A percentile compares a stretch with the other conserved stretches of the same genome.
These are phyloP conservation scores for Stagonosporopsis vannaccii DNA, from an alignment of 2,329 filamentous ascomycete species.

Conservation along the genomic window DNA sequence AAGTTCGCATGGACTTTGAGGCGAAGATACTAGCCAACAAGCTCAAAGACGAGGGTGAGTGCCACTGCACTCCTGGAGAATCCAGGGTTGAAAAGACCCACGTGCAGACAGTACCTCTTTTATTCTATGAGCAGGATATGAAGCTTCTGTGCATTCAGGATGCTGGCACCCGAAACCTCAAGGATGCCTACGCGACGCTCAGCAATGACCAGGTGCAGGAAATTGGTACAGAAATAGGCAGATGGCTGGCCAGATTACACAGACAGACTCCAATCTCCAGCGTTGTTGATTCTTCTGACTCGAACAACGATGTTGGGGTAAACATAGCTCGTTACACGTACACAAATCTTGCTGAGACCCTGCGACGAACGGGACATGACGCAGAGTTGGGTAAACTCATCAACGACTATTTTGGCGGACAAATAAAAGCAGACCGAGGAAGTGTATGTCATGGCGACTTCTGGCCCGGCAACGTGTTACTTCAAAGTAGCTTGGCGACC, in stretches of 20 bases:
- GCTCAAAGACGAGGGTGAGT: conserved; percentile 16
- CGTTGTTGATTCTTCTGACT: background rate
- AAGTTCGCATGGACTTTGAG: conserved; percentile 47
- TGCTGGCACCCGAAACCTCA: conserved; percentile 40
- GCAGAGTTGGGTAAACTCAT: conserved; percentile 30
- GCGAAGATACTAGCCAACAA: conserved; percentile 29
- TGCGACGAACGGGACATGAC: conserved; percentile 11
- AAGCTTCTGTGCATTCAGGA: conserved; percentile 45
- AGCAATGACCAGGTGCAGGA: conserved; percentile 24
- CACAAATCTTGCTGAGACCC: conserved; percentile 29
- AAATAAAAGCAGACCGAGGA: conserved; percentile 39
- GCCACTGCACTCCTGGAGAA: background rate
- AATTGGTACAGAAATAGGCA: conserved; percentile 37
- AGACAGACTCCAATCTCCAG: conserved; percentile 18
- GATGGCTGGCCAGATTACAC: conserved; percentile 47
- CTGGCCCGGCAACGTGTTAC: conserved; percentile 50
- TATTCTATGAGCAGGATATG: conserved; percentile 32
- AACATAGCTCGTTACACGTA: conserved; percentile 43
- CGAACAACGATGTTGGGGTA: conserved; percentile 35
- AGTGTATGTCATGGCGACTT: conserved; percentile 51
- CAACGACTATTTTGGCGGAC: conserved; percentile 23
- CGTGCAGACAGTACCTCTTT: conserved; percentile 30
- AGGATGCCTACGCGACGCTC: conserved; percentile 39
- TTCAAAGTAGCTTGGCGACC: conserved; percentile 15
- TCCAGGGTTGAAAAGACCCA: background rate